Evolutionary conservation across 2,329 filamentous ascomycete genomes (phyloP), one percentile per base, ranked within the genome.

Genomic region (Gyromitra esculenta): DNA sequence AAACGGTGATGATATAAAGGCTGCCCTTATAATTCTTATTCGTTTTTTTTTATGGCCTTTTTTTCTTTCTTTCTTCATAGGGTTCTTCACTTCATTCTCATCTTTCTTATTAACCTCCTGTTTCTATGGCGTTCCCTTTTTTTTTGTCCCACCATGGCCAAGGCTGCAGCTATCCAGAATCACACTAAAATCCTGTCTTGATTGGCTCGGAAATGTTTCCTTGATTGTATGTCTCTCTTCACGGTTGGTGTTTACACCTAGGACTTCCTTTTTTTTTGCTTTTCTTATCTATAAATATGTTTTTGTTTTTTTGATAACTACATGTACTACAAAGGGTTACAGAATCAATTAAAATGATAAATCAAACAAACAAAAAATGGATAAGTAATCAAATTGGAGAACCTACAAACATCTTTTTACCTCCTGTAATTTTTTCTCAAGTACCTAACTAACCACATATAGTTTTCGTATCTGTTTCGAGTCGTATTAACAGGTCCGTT

Each of bases 181-280:
- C n/a, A 52, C 2, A n/a, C 50, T 52, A 52, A 9, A 52, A 15
- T 35, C 7, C 39, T 57, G 25, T 57, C 57, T 21, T 25, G 13
- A 54, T 63, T 18, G 11, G 37, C 13, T 43, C 48, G 52, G 3
- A 21, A 8, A 11, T 43, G 48, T 59, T 9, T 35, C 6, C 54
- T 60, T 39, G 54, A n/a, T 57, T 68, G 25, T 39, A 18, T 68
- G 43, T 43, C 35, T 11, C 18, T 13, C n/a, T 54, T 52, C 21
- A 25, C 18, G 6, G 15, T 45, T 31, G 50, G n/a, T 54, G 50
- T 52, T 54, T 3, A 21, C 25, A 31, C 9, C 18, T 39, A 18
- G 64, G 15, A 21, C 45, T 56, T 54, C 35, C n/a, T 57, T 57
- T n/a, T 9, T n/a, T 60, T 21, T 60, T 60, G 15, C n/a, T 41